Base-by-base conservation (phyloP, 805 yeast species). In the Ogataea methanolica region DNA sequence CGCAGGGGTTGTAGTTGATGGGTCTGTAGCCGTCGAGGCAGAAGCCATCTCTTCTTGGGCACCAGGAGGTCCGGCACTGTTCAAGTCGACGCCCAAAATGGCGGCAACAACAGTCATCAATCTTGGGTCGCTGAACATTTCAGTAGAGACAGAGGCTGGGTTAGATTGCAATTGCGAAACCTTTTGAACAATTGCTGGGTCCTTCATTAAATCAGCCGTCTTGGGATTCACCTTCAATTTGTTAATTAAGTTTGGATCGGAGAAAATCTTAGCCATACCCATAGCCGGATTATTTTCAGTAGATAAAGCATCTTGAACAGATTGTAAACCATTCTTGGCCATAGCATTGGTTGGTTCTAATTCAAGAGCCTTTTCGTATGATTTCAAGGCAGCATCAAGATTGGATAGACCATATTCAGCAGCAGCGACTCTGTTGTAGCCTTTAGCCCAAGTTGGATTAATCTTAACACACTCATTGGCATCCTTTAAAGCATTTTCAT, bases 391-490 rank as follows among this genome's bases (percentile, higher is more conserved):
- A 21, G 79, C 86, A 31, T 86, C 90, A 43, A 83, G 76, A 50
- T 87, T 78, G 16, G 89, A 89, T 50, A 86, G 72, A n/a, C 99
- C 99, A 60, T 75, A 84, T 43, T 84, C 80, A 33, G 99, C 99
- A 54, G 97, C 91, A 50, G 88, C 99, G 35, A 86, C 85, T 69
- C 99, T 83, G 61, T 83, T 86, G 74, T 86, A 88, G 42, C 98
- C 99, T 70, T 94, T 94, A 21, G 97, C 90, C 98, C 98, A 94
- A 2, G 84, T 55, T 15, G 90, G 83, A 54, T 87, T 88, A 69
- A 90, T 82, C 59, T 79, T 76, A 45, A 86, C 82, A 70, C 96
- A 86, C 61, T 85, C 80, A 49, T 87, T 70, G 16, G 98, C 99
- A 67, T 94, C 99, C 41, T 74, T 72, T 50, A 89, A 73, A 4